phyloP scores from a whole-genome alignment of 2,329 filamentous ascomycete species.

The Metarhizium anisopliae region DNA sequence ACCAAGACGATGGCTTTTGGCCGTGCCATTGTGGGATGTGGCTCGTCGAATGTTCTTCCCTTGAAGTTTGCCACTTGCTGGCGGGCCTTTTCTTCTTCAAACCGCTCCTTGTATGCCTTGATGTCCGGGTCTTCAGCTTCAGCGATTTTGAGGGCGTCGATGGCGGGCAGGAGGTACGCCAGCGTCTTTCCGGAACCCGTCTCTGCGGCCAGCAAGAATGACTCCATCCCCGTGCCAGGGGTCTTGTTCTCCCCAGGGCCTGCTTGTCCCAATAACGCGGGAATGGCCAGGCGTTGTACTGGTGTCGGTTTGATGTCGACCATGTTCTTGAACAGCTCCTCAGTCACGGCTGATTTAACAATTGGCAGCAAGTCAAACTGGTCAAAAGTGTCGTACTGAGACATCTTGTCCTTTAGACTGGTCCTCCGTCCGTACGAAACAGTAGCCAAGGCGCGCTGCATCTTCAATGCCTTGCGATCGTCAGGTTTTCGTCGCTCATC shows the following conservation, averaged over 20 bases:
- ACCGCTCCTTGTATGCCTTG: constrained; percentile 46
- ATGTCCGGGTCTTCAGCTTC: constrained; percentile 53
- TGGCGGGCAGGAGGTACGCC: constrained; percentile 76
- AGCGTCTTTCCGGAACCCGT: constrained; percentile 96
- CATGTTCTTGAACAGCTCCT: constrained; percentile 67
- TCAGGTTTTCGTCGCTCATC: constrained; percentile 26
- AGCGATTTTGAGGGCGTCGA: constrained; percentile 76
- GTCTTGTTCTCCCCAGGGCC: constrained; percentile 15
- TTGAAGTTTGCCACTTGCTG: constrained; percentile 45
- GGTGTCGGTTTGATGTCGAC: constrained; percentile 74
- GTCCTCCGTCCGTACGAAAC: constrained; percentile 64
- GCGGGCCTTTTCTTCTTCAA: constrained; percentile 46
- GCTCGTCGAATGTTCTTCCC: constrained; percentile 57
- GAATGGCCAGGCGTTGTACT: constrained; percentile 82
- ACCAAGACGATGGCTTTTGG: constrained; percentile 81
- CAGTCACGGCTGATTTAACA: constrained; percentile 60
- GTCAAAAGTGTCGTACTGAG: constrained; percentile 68
- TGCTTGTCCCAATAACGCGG: constrained; percentile 59
- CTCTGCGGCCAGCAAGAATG: constrained; percentile 82
- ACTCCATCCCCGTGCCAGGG: constrained; percentile 30
- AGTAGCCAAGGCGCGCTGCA: constrained; percentile 73
- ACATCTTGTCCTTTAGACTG: constrained; percentile 45
- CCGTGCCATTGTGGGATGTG: constrained; percentile 65
- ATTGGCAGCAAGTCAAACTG: constrained; percentile 67
- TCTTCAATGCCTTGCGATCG: constrained; percentile 73